These are phyloP conservation scores for Hydnomerulius pinastri DNA, from an alignment of 768 basidiomycete species.

Conservation along the genomic window DNA sequence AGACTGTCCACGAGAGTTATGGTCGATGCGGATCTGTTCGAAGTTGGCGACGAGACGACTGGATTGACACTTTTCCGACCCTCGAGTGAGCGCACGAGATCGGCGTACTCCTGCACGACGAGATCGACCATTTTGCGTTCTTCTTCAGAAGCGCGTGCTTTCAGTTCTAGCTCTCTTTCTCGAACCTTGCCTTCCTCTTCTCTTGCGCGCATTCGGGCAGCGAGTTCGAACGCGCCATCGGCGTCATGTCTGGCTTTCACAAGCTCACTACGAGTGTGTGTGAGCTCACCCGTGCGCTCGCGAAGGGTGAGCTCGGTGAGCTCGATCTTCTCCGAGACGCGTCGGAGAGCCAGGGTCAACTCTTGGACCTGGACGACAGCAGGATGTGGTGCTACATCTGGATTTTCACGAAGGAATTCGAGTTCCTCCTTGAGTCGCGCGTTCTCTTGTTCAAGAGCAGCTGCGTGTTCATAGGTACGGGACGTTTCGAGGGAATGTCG, in stretches of 20 bases:
- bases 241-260: constrained; percentile 41
- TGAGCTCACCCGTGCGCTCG: constrained; percentile 49
- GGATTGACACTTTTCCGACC: constrained; percentile 35
- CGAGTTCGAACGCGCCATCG: constrained; percentile 57
- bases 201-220: constrained; percentile 51
- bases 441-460: constrained; percentile 59
- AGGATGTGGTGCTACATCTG: constrained; percentile 44
- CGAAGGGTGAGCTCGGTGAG: constrained; percentile 58
- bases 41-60: constrained; percentile 3
- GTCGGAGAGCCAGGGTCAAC: constrained; percentile 68
- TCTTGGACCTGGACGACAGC: constrained; percentile 46
- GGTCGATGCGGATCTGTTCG: constrained; percentile 18
- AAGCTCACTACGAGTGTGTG: constrained; percentile 44
- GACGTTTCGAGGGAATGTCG: constrained; percentile 56
- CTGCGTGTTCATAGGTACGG: constrained; percentile 16
- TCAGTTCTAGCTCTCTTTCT: constrained; percentile 51
- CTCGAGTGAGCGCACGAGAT: constrained; percentile 68
- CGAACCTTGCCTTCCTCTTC: constrained; percentile 54
- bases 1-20: constrained; percentile 39
- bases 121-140: constrained; percentile 61
- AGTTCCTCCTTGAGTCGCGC: constrained; percentile 56
- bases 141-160: constrained; percentile 52
- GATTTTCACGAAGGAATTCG: constrained; percentile 51
- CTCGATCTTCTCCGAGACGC: constrained; percentile 66
- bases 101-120: constrained; percentile 73